phyloP scores from a whole-genome alignment of 345 rosid genomes.

The Draba incana region DNA sequence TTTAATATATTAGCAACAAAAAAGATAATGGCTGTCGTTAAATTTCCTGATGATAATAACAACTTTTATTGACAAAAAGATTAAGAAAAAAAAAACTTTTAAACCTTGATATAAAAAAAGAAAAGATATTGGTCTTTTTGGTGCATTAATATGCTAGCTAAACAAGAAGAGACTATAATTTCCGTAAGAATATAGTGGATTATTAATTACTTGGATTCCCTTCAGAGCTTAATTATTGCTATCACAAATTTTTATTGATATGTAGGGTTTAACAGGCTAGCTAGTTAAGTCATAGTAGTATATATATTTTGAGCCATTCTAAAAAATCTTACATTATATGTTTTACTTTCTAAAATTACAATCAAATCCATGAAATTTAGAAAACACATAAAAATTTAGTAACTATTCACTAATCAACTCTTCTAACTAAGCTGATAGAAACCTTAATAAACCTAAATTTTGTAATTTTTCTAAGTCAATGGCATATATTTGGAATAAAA shows the following conservation, averaged over 20 bases:
- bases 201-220: background rate
- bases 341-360: background rate
- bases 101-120: background rate
- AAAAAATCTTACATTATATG: background rate
- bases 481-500: too few relatives aligned
- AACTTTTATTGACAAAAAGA: background rate
- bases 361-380: too few relatives aligned
- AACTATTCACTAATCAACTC: too few relatives aligned
- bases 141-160: background rate
- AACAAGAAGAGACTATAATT: background rate
- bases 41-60: background rate
- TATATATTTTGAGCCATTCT: too few relatives aligned
- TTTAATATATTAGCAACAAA: background rate
- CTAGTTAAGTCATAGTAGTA: too few relatives aligned
- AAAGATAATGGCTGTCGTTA: background rate
- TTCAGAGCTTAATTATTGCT: background rate
- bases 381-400: too few relatives aligned
- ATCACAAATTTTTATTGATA: background rate
- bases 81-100: too few relatives aligned
- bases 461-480: too few relatives aligned
- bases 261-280: too few relatives aligned
- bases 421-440: too few relatives aligned
- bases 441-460: too few relatives aligned
- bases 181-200: background rate
- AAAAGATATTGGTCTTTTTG: background rate